Evolutionary conservation across 2,329 filamentous ascomycete species (phyloP).

Genomic region (Fusarium luffae): DNA sequence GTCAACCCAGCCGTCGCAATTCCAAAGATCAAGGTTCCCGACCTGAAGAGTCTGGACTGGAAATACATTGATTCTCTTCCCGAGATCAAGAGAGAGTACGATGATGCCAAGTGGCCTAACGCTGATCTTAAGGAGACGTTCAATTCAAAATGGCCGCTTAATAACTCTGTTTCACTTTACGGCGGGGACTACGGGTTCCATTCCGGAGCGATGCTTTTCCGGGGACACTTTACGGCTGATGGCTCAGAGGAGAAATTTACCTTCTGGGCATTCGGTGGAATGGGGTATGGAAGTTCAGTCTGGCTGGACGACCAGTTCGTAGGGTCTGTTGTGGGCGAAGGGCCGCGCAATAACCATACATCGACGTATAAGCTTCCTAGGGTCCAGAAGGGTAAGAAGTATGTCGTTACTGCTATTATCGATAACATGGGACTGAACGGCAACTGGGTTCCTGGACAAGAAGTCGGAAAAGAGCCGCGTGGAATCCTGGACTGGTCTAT

Average conservation of each 20-base stretch:
- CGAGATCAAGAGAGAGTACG: conserved; percentile 71
- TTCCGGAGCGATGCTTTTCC: conserved; percentile 74
- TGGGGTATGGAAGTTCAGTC: conserved; percentile 72
- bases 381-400: conserved; percentile 61
- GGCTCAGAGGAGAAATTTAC: conserved; percentile 68
- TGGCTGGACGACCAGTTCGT: conserved; percentile 67
- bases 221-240: conserved; percentile 74
- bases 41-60: conserved; percentile 71
- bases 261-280: conserved; percentile 72
- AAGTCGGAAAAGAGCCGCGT: conserved; percentile 70
- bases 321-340: conserved; percentile 71
- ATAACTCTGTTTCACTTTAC: conserved; percentile 75
- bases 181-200: conserved; percentile 80
- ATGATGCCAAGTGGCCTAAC: conserved; percentile 73
- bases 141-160: conserved; percentile 67
- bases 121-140: conserved; percentile 69
- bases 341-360: conserved; percentile 61
- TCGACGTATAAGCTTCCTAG: conserved; percentile 66
- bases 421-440: conserved; percentile 80
- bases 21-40: conserved; percentile 64
- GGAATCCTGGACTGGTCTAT: conserved; percentile 72
- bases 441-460: conserved; percentile 68
- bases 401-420: conserved; percentile 75
- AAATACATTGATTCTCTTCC: conserved; percentile 77
- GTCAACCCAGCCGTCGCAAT: conserved; percentile 61